Percentiles rank a stretch among this genome's conserved stretches.
Conservation (phyloP, 2,329 filamentous ascomycete genomes). For the Talaromyces funiculosus region DNA sequence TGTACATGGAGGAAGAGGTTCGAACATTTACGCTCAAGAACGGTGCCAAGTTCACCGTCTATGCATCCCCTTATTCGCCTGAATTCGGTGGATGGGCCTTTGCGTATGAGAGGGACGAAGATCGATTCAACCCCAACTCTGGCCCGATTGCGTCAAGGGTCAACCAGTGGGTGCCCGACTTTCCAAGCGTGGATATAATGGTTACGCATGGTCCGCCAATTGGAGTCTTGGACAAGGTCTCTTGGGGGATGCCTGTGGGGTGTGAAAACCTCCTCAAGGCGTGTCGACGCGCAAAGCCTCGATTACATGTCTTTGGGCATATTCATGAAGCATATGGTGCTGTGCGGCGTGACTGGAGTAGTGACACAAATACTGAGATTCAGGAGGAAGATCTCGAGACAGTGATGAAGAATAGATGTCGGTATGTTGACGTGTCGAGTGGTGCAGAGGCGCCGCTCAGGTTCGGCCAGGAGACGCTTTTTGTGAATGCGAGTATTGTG, state of each 20-base stretch:
- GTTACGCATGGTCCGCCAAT: slow-evolving; percentile 58
- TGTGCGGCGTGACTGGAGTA: slow-evolving; percentile 26
- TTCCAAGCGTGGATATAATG: slow-evolving; percentile 48
- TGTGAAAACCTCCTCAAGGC: slow-evolving; percentile 52
- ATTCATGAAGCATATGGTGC: slow-evolving; percentile 54
- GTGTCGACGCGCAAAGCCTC: slow-evolving; percentile 45
- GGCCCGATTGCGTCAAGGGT: slow-evolving; percentile 13
- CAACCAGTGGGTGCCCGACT: slow-evolving; percentile 34
- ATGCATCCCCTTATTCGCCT: slow-evolving; percentile 49
- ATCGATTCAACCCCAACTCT: slow-evolving; percentile 47
- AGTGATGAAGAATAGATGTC: slow-evolving; percentile 28
- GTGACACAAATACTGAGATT: neutral
- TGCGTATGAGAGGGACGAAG: slow-evolving; percentile 45
- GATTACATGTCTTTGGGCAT: slow-evolving; percentile 58
- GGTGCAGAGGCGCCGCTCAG: slow-evolving; percentile 26
- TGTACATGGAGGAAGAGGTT: slow-evolving; percentile 53
- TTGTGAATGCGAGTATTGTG: slow-evolving; percentile 56
- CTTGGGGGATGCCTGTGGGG: slow-evolving; percentile 39
- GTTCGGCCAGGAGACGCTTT: slow-evolving; percentile 49
- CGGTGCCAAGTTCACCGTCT: slow-evolving; percentile 48
- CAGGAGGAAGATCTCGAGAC: slow-evolving; percentile 21
- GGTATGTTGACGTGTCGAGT: slow-evolving; percentile 30
- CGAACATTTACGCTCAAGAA: slow-evolving; percentile 41
- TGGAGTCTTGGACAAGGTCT: slow-evolving; percentile 45
- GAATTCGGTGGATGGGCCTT: slow-evolving; percentile 55